Base-by-base conservation (phyloP, 306 rosid genomes). In the Glycine soja region DNA sequence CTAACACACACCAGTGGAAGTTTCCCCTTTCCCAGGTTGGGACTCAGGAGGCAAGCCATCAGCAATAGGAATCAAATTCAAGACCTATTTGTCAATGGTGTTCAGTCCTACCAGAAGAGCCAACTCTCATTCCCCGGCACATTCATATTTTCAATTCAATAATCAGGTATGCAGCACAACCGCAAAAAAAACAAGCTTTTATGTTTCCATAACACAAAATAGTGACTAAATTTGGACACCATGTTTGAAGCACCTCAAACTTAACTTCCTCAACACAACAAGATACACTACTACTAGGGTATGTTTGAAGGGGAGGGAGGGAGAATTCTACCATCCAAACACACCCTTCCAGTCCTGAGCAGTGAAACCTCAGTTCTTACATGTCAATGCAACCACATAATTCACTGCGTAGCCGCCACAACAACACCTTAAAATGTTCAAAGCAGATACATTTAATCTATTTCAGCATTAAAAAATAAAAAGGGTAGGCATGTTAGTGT, bases 201-300 rank as follows among this genome's bases (percentile, higher is more conserved):
- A 24, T 24, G 30, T 24, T 24, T 24, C 40, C 78, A 80, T 11
- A 70, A 36, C 34, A 64, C 38, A 69, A 56, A 78, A 69, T 8
- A 6, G 61, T 19, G 70, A 69, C 69, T 34, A 18, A 66, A 40
- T 52, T 67, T 24, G 30, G 30, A 24, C 30, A 24, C 30, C 30
- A 24, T 24, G 30, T 24, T 24, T 24, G 30, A 24, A 24, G 30
- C 30, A 24, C 30, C 30, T 24, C 19, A 16, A 64, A 38, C 43
- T 38, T 38, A 38, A 38, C 43, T 38, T 38, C 43, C 43, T 38
- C 43, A 38, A 38, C 0, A 38, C 43, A 4, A 38, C 5, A 38
- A 38, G 43, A 4, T 38, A 38, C 4, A 38, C 47, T 24, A 24
- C 30, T 24, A 24, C 30, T 38, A 9, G 32, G n/a, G 14, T 2